Evolutionary conservation across 2,329 filamentous ascomycete genomes (phyloP).

Genomic region (Xylariomycetidae sp.): DNA sequence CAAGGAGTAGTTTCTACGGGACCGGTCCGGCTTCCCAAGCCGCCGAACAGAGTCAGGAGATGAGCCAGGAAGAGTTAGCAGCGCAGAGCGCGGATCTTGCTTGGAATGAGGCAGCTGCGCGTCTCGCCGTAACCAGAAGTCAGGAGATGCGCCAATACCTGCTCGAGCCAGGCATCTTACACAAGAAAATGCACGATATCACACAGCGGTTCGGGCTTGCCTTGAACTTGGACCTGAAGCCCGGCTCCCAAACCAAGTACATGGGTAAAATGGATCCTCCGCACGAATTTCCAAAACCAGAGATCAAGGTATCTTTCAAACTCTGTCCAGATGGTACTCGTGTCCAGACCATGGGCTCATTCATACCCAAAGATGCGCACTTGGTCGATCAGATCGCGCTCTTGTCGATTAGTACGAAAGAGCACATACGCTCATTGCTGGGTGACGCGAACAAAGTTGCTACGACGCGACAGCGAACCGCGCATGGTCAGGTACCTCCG

Average conservation of each 20-base stretch:
- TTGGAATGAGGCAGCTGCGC: slow-evolving; percentile 62
- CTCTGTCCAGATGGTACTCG: slow-evolving; percentile 57
- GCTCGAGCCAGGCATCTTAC: slow-evolving; percentile 58
- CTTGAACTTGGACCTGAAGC: slow-evolving; percentile 52
- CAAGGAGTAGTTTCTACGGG: slow-evolving; percentile 57
- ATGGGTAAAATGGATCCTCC: slow-evolving; percentile 47
- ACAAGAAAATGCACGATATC: slow-evolving; percentile 53
- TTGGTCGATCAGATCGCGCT: slow-evolving; percentile 80
- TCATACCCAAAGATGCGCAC: slow-evolving; percentile 69
- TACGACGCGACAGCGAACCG: slow-evolving; percentile 67
- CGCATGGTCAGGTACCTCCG: slow-evolving; percentile 72
- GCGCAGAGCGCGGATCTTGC: slow-evolving; percentile 61
- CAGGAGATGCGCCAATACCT: slow-evolving; percentile 73
- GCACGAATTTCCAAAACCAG: slow-evolving; percentile 45
- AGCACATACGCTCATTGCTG: slow-evolving; percentile 69
- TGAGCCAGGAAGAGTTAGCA: slow-evolving; percentile 59
- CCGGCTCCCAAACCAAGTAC: slow-evolving; percentile 28
- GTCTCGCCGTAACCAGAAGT: slow-evolving; percentile 54
- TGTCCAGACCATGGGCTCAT: slow-evolving; percentile 60
- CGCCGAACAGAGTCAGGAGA: slow-evolving; percentile 37
- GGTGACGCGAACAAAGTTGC: slow-evolving; percentile 72
- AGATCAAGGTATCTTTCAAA: slow-evolving; percentile 49
- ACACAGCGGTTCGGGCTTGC: slow-evolving; percentile 53
- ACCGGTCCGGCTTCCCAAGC: slow-evolving; percentile 63
- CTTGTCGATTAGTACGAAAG: slow-evolving; percentile 76